Percentiles rank a stretch among this genome's conserved stretches.
These are phyloP conservation scores for Hyaloscypha bicolor DNA, from an alignment of 495 filamentous ascomycete genomes.

Conservation along the genomic window DNA sequence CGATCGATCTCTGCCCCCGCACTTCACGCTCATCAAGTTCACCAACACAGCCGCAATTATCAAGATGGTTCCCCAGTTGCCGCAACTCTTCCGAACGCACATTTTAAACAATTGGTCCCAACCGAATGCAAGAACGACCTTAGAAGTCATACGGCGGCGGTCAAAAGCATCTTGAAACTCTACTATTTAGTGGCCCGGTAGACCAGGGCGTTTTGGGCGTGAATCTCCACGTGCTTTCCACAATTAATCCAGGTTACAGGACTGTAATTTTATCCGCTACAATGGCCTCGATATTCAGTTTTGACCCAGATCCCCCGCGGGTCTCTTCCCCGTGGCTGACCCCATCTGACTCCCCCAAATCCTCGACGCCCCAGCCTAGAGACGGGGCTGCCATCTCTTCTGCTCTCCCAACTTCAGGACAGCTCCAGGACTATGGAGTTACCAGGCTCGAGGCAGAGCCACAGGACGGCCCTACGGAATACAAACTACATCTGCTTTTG, in stretches of 20 bases:
- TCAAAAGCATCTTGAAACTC: slow-evolving; percentile 16
- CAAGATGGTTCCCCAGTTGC: slow-evolving; percentile 65
- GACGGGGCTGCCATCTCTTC: slow-evolving; percentile 20
- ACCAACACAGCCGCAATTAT: slow-evolving; percentile 18
- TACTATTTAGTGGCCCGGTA: neutral
- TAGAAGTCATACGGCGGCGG: slow-evolving; percentile 30
- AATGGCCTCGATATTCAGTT: slow-evolving; percentile 98
- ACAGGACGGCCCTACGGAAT: slow-evolving; percentile 92
- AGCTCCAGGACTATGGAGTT: slow-evolving; percentile 70
- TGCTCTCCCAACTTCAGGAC: slow-evolving; percentile 43
- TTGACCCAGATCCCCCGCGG: slow-evolving; percentile 82
- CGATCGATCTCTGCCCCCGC: neutral
- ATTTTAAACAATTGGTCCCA: slow-evolving; percentile 49
- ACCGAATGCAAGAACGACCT: slow-evolving; percentile 31
- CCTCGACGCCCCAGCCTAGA: slow-evolving; percentile 28
- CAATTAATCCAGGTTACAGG: neutral
- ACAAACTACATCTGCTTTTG: slow-evolving; percentile 92
- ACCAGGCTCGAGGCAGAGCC: slow-evolving; percentile 86
- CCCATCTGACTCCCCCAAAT: slow-evolving; percentile 25
- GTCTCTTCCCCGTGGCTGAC: slow-evolving; percentile 88
- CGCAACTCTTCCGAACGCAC: slow-evolving; percentile 49
- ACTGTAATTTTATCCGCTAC: neutral
- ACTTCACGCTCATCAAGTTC: neutral
- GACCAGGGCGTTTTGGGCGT: neutral
- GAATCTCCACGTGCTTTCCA: neutral